Base-by-base conservation (phyloP, 1,284 basidiomycete species). In the Porodaedalea pini region DNA sequence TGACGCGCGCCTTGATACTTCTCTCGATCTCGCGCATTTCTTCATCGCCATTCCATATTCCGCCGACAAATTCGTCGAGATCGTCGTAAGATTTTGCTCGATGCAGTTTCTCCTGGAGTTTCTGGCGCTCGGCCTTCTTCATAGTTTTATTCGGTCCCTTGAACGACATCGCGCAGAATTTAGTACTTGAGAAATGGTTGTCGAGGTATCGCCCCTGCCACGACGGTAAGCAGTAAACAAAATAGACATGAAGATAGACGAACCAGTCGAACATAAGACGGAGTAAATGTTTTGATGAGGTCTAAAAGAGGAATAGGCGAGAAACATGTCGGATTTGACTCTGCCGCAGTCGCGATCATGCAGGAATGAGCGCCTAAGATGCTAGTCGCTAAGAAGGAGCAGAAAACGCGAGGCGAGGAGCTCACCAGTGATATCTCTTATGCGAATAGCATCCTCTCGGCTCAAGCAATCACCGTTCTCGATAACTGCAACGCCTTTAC, bases 271-370 rank as follows among this genome's bases (percentile, higher is more conserved):
- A 96, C 69, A 66, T 92, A 92, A 3, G 81, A 74, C 1, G 94
- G 93, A 36, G 89, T 75, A 25, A 97, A 78, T 2, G 83, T 86
- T 34, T 73, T 74, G 62, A 90, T 83, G 1, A 92, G 77, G 65
- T 93, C 88, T 4, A 76, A 69, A 2, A 91, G 75, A 3, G 92
- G 90, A 0, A 71, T 77, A 0, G 78, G 70, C 1, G 84, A 81
- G 73, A 99, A 99, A 65, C 92, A 89, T 0, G 90, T 88, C 0
- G 94, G 93, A 70, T 99, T 99, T 7, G 86, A 74, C 72, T 99
- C 97, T 5, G 95, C 95, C 0, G 88, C 92, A 11, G 94, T 88
- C 5, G 96, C 97, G 43, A 99, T 90, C 96, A 99, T 99, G 31
- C 93, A 86, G 0, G 92, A 93, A 63, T 90, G 85, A n/a, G 92